These are phyloP conservation scores for Neurospora crassa DNA, from an alignment of 2,329 filamentous ascomycete species.

Conservation along the genomic window DNA sequence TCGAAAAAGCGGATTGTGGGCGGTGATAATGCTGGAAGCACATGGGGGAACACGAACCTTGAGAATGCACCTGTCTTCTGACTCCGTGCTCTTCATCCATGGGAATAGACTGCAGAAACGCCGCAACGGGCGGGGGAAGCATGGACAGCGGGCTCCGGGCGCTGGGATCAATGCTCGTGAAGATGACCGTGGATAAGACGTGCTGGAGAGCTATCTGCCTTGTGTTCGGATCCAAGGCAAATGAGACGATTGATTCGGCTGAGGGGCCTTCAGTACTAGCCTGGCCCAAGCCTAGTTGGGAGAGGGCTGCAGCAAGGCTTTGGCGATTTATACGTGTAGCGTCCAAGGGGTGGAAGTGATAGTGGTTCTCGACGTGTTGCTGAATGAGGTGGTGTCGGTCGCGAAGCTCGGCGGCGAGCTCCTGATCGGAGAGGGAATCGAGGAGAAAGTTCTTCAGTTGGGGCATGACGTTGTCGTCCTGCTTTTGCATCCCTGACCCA, in stretches of 20 bases:
- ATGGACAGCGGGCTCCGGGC: constrained; percentile 24
- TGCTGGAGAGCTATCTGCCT: constrained; percentile 27
- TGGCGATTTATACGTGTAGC: not conserved
- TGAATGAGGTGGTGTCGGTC: constrained; percentile 6
- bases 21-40: constrained; percentile 23
- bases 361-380: constrained; percentile 11
- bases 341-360: constrained; percentile 5
- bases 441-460: constrained; percentile 1
- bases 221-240: constrained; percentile 24
- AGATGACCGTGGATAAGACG: constrained; percentile 26
- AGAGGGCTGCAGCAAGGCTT: not conserved
- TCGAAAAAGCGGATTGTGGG: constrained; percentile 19
- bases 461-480: not conserved
- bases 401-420: constrained; percentile 9
- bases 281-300: constrained; percentile 4
- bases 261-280: constrained; percentile 2
- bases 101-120: constrained; percentile 22
- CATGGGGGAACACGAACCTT: constrained; percentile 29
- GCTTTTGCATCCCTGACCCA: not conserved
- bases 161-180: constrained; percentile 25
- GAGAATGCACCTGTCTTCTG: constrained; percentile 21
- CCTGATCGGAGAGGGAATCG: constrained; percentile 6
- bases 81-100: constrained; percentile 19
- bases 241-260: constrained; percentile 16
- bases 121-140: constrained; percentile 25